A percentile compares a stretch with the other conserved stretches of the same genome.
These are phyloP conservation scores for Entelexis sorbosivorans DNA, from an alignment of 1,139 yeast genomes.

Conservation along the genomic window DNA sequence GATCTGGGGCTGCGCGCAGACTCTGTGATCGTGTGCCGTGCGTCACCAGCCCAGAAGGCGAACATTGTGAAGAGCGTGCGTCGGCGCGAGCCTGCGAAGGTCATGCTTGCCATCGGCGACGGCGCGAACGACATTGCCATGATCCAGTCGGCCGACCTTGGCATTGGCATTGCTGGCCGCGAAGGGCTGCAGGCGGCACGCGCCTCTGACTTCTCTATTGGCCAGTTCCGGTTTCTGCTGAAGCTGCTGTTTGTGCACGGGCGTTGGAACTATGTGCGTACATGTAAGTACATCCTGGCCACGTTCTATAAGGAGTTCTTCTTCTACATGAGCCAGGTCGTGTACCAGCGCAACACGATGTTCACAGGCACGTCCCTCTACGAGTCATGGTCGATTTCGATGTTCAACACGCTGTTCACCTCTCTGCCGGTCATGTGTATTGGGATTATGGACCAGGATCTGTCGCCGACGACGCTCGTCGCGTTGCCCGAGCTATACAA, in stretches of 20 bases:
- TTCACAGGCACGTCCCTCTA: constrained; percentile 89
- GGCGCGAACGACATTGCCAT: constrained; percentile 98
- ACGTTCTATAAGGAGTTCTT: constrained; percentile 90
- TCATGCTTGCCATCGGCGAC: constrained; percentile 95
- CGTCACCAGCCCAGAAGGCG: constrained; percentile 94
- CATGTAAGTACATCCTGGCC: constrained; percentile 81
- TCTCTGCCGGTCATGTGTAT: constrained; percentile 82
- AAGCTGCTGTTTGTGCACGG: constrained; percentile 89
- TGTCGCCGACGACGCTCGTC: constrained; percentile 73
- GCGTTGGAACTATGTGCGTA: constrained; percentile 83
- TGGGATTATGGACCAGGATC: constrained; percentile 92
- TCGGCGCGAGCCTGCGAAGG: constrained; percentile 49
- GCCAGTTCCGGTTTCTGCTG: constrained; percentile 75
- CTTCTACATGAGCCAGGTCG: constrained; percentile 78
- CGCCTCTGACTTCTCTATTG: constrained; percentile 89
- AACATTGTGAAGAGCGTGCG: constrained; percentile 74
- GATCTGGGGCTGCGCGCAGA: constrained; percentile 80
- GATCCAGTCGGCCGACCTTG: constrained; percentile 98
- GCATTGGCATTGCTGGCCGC: constrained; percentile 92
- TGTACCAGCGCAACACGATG: constrained; percentile 75
- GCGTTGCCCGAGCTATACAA: constrained; percentile 87
- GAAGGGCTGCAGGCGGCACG: constrained; percentile 97
- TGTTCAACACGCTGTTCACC: constrained; percentile 93
- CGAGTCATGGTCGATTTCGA: constrained; percentile 92
- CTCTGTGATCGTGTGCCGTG: constrained; percentile 90